Percentiles rank a stretch among this genome's conserved stretches.
Conservation (phyloP, 148 eudicot genomes). For the Gaultheria prostrata region DNA sequence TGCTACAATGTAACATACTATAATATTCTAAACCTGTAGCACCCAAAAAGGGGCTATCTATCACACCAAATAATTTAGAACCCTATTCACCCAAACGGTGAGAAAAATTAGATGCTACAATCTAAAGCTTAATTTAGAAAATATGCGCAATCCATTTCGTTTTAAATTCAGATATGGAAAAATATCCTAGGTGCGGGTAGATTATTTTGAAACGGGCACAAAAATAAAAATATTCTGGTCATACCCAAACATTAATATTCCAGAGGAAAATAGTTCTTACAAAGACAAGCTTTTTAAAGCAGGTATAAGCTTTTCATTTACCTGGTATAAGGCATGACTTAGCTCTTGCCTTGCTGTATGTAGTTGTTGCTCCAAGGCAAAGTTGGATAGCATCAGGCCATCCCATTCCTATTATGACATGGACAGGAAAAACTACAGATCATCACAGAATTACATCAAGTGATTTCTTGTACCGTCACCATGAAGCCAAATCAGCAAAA, state of each 20-base stretch:
- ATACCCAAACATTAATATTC: not conserved
- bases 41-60: not conserved
- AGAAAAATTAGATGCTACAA: not conserved
- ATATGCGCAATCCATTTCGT: not conserved
- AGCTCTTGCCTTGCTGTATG: conserved; percentile 96
- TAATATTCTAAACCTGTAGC: not conserved
- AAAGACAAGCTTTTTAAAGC: not conserved
- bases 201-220: not conserved
- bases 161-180: not conserved
- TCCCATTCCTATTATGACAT: conserved; percentile 88
- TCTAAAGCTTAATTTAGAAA: not conserved
- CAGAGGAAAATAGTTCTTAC: not conserved
- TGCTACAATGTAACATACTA: not conserved
- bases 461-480: conserved; percentile 2
- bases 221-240: not conserved
- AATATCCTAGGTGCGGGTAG: not conserved
- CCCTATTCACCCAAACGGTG: not conserved
- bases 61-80: not conserved
- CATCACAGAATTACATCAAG: not conserved
- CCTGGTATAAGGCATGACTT: conserved; percentile 98
- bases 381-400: conserved; percentile 87
- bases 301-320: conserved; percentile 22
- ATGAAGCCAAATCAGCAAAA: conserved; percentile 7
- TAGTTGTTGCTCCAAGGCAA: conserved; percentile 90
- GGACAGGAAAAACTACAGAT: conserved; percentile 5